Percentiles rank a stretch among this genome's conserved stretches.
These are phyloP conservation scores for Aspergillus piperis DNA, from an alignment of 2,329 filamentous ascomycete species.

Conservation along the genomic window DNA sequence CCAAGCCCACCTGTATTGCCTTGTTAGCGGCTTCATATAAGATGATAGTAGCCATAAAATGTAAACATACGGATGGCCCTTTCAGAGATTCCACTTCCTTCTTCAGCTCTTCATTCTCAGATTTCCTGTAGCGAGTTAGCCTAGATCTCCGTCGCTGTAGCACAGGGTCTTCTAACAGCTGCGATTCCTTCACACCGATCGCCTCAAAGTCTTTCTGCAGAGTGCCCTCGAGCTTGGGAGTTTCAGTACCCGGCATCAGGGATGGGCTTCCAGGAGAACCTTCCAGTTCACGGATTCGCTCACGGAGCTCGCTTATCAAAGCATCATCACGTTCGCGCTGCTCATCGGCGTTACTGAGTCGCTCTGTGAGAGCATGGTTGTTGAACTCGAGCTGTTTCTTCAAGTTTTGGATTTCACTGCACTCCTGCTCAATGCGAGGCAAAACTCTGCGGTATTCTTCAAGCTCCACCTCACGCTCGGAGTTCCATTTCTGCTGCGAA, in stretches of 20 bases:
- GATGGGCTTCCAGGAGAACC: conserved; percentile 42
- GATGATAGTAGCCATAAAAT: not conserved
- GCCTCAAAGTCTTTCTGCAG: conserved; percentile 47
- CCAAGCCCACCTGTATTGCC: conserved; percentile 27
- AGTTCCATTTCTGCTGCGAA: conserved; percentile 42
- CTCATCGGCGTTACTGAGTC: conserved; percentile 46
- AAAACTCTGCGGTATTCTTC: conserved; percentile 49
- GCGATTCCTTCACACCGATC: conserved; percentile 41
- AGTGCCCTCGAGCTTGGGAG: conserved; percentile 42
- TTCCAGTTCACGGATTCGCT: conserved; percentile 46
- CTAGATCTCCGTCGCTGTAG: not conserved
- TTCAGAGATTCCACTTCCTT: conserved; percentile 40
- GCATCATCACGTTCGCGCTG: conserved; percentile 45
- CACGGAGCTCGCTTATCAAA: conserved; percentile 44
- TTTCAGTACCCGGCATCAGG: conserved; percentile 39
- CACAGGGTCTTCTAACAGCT: conserved; percentile 34
- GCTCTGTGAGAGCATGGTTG: conserved; percentile 49
- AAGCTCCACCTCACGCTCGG: conserved; percentile 45
- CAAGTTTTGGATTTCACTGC: conserved; percentile 49
- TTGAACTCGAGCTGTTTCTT: conserved; percentile 53
- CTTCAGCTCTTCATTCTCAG: conserved; percentile 43
- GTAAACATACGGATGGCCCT: conserved; percentile 9
- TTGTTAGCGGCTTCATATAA: conserved; percentile 2
- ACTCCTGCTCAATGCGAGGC: conserved; percentile 51
- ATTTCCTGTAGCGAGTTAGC: conserved; percentile 37